A percentile compares a stretch with the other conserved stretches of the same genome.
phyloP scores from a whole-genome alignment of 768 basidiomycete genomes.

The Lactifluus hygrophoroides region DNA sequence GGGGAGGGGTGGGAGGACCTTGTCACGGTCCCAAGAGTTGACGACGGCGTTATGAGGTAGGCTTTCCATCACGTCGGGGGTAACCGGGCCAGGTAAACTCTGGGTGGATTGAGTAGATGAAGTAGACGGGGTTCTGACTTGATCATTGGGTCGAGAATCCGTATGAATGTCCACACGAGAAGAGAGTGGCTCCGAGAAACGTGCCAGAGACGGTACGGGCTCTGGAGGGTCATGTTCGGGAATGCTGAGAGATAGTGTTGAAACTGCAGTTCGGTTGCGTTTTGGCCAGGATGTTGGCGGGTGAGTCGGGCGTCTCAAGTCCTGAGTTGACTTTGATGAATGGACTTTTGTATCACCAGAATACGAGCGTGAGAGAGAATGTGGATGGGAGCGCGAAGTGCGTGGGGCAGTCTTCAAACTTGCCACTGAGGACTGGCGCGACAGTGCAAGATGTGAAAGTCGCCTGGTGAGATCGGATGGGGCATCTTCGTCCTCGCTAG shows the following conservation, averaged over 20 bases:
- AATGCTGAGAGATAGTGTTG: constrained; percentile 7
- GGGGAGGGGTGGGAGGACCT: constrained; percentile 18
- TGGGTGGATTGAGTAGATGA: constrained; percentile 17
- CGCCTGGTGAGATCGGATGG: constrained; percentile 32
- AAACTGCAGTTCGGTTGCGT: background rate
- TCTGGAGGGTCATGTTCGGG: constrained; percentile 7
- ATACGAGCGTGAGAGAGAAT: constrained; percentile 25
- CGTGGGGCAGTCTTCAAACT: constrained; percentile 15
- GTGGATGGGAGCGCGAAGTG: constrained; percentile 11
- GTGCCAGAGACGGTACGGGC: background rate
- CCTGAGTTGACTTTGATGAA: background rate
- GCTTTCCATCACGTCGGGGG: constrained; percentile 11
- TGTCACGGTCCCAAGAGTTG: constrained; percentile 16
- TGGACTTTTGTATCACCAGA: background rate
- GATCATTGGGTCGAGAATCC: constrained; percentile 8
- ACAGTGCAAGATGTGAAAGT: constrained; percentile 25
- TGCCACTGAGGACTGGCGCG: constrained; percentile 15
- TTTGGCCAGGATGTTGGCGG: constrained; percentile 18
- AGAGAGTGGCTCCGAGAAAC: constrained; percentile 16
- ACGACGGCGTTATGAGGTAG: background rate
- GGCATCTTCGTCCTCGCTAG: constrained; percentile 36
- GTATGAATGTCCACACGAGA: background rate
- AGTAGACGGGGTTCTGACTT: constrained; percentile 14
- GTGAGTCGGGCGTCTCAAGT: constrained; percentile 5
- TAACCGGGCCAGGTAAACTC: constrained; percentile 16